Evolutionary conservation across 164 flowering plant species (phyloP).

Genomic region (Sextonia rubra): DNA sequence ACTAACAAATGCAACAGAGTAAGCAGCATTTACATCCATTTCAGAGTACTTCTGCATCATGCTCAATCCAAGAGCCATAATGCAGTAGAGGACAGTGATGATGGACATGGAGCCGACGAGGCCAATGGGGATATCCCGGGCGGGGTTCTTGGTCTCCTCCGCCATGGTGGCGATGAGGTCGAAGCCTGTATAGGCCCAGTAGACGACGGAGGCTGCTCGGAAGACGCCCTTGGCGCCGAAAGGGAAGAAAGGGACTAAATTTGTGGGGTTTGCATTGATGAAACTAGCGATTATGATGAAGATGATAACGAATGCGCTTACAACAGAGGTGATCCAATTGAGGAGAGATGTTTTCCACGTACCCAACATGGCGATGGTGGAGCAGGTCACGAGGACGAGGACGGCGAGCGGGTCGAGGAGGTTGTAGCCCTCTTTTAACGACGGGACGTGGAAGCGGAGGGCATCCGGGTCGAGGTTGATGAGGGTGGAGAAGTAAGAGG

Average conservation of each 20-base stretch:
- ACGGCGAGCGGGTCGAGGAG: conserved; percentile 66
- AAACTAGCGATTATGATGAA: conserved; percentile 52
- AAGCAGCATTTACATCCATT: conserved; percentile 70
- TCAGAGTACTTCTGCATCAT: conserved; percentile 62
- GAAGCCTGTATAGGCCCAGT: conserved; percentile 79
- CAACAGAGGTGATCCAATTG: conserved; percentile 45
- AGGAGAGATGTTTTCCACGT: conserved; percentile 45
- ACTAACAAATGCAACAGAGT: conserved; percentile 54
- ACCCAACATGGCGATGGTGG: conserved; percentile 47
- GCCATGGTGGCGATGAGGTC: conserved; percentile 88
- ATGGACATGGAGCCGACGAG: conserved; percentile 69
- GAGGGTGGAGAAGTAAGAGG: conserved; percentile 62
- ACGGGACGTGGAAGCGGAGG: conserved; percentile 32
- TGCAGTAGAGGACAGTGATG: conserved; percentile 62
- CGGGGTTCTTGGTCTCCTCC: conserved; percentile 70
- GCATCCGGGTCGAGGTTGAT: conserved; percentile 39
- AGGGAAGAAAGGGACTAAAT: conserved; percentile 61
- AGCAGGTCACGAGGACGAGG: conserved; percentile 34
- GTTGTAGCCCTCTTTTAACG: conserved; percentile 48
- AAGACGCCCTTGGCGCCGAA: conserved; percentile 52
- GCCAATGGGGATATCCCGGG: conserved; percentile 72
- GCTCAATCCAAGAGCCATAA: conserved; percentile 63
- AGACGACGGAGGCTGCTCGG: conserved; percentile 64
- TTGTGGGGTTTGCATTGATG: conserved; percentile 31
- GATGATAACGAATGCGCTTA: conserved; percentile 33